phyloP scores from a whole-genome alignment of 305 asterid species.

The Plantago lanceolata region DNA sequence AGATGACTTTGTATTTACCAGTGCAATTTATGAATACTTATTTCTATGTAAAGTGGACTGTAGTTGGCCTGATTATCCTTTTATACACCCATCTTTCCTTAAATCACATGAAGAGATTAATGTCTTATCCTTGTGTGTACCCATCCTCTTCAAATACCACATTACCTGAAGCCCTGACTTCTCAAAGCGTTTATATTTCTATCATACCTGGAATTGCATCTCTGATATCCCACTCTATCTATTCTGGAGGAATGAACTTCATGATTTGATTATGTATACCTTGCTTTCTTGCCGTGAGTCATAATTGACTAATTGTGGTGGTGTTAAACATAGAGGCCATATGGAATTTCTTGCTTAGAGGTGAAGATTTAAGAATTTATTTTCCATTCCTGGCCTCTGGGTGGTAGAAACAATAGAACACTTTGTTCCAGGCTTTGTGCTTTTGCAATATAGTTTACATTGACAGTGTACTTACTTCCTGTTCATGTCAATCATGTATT shows the following conservation, averaged over 20 bases:
- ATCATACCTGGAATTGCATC: neutral
- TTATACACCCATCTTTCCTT: neutral
- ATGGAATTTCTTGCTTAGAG: neutral
- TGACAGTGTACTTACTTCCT: neutral
- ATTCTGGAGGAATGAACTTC: no score
- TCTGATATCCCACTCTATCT: no score
- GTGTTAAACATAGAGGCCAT: neutral
- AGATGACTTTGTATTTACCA: neutral
- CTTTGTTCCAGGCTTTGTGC: neutral
- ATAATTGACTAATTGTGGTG: no score
- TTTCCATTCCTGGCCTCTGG: neutral
- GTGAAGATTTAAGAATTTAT: neutral
- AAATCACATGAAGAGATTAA: neutral
- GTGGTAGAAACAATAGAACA: neutral
- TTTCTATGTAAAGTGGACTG: neutral
- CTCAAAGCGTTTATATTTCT: slow-evolving; percentile 2
- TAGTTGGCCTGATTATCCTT: slow-evolving; percentile 22
- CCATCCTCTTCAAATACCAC: no score
- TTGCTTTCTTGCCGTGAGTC: no score
- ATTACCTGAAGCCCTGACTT: slow-evolving; percentile 10
- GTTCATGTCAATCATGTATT: neutral
- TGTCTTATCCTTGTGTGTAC: neutral
- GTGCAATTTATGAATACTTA: no score
- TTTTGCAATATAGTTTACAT: neutral
- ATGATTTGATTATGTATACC: no score